Percentiles rank a stretch among this genome's conserved stretches.
Evolutionary conservation across 495 filamentous ascomycete species (phyloP).

Genomic region (Penicillium turbatum): DNA sequence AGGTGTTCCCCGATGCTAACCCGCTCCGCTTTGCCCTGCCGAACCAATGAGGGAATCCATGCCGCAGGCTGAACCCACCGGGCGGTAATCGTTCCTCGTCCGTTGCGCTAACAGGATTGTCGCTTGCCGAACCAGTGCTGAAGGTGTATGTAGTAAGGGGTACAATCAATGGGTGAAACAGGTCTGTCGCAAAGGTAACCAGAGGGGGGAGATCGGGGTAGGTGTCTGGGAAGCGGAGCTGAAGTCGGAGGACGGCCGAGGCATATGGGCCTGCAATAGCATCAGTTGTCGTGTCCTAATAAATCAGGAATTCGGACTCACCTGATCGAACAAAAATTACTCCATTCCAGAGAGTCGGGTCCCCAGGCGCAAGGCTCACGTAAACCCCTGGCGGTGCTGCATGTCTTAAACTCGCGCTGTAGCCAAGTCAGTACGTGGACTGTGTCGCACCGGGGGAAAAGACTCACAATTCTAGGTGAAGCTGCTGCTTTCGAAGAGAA

Average conservation of each 20-base stretch:
- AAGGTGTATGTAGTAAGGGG: constrained; percentile 89
- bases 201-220: constrained; percentile 79
- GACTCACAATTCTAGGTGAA: constrained; percentile 73
- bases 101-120: constrained; percentile 70
- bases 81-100: constrained; percentile 79
- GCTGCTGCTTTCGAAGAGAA: constrained; percentile 58
- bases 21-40: constrained; percentile 41
- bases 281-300: background rate
- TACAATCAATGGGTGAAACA: constrained; percentile 91
- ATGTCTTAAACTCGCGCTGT: constrained; percentile 74
- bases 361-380: constrained; percentile 74
- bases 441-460: background rate
- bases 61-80: constrained; percentile 78
- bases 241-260: constrained; percentile 82
- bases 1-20: constrained; percentile 28
- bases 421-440: background rate
- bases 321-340: constrained; percentile 87
- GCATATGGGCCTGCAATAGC: constrained; percentile 70
- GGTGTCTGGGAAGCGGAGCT: constrained; percentile 75
- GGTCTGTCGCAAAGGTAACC: constrained; percentile 81
- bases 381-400: constrained; percentile 81
- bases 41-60: constrained; percentile 91
- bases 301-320: constrained; percentile 27
- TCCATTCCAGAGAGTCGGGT: constrained; percentile 79
- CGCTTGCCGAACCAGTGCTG: constrained; percentile 63